These are phyloP conservation scores for Trypanosoma lewisi DNA, from an alignment of 208 protist species.

Conservation along the genomic window DNA sequence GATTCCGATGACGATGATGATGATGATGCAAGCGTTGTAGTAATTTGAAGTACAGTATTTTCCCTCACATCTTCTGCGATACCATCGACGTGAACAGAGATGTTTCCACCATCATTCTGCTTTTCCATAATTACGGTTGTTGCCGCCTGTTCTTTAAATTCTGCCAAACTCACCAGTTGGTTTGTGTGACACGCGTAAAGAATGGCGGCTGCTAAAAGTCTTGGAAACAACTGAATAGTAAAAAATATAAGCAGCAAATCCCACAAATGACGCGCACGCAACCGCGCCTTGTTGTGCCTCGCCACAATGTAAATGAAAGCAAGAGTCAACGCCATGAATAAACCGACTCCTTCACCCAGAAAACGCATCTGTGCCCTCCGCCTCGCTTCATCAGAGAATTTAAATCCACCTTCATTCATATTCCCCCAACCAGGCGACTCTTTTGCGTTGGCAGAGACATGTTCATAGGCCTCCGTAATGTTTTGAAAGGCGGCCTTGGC, in stretches of 20 bases:
- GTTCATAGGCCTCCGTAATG: constrained; percentile 77
- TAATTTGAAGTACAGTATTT: constrained; percentile 55
- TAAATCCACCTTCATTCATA: constrained; percentile 21
- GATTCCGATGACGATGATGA: background rate
- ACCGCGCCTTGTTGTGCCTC: constrained; percentile 53
- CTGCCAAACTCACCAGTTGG: constrained; percentile 43
- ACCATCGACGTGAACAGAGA: constrained; percentile 45
- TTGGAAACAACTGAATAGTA: constrained; percentile 68
- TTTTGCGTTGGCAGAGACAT: constrained; percentile 28
- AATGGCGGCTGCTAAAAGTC: constrained; percentile 62
- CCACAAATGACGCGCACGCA: constrained; percentile 46
- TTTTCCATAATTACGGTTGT: constrained; percentile 47
- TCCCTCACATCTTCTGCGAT: constrained; percentile 25
- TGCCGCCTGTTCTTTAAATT: constrained; percentile 49
- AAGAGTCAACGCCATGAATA: constrained; percentile 67
- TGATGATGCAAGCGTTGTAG: constrained; percentile 9
- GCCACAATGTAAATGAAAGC: constrained; percentile 58
- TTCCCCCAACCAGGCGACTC: background rate
- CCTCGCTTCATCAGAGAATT: constrained; percentile 55
- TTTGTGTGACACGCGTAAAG: constrained; percentile 64
- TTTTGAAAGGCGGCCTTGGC: constrained; percentile 56
- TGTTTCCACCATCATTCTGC: constrained; percentile 4
- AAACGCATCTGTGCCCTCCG: constrained; percentile 57
- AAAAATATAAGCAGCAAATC: constrained; percentile 67
- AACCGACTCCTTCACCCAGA: constrained; percentile 52